Conservation (phyloP, 2,329 filamentous ascomycete species). For the Paraphoma chrysanthemicola region DNA sequence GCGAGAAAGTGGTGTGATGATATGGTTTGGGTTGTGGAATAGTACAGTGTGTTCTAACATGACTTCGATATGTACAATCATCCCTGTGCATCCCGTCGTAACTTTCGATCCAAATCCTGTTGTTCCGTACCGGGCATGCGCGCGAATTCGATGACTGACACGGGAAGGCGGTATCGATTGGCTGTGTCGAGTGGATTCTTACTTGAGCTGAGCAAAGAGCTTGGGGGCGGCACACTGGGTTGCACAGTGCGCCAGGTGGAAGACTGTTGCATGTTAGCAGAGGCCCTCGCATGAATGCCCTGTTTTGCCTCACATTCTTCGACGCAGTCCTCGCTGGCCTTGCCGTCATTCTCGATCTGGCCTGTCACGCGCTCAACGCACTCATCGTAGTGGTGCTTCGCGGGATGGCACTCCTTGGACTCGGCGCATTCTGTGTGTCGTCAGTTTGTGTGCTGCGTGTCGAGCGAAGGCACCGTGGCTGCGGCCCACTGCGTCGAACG, state of each 20-base stretch:
- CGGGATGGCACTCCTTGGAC: conserved; percentile 80
- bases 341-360: conserved; percentile 72
- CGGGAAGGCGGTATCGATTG: conserved; percentile 12
- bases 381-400: conserved; percentile 98
- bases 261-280: conserved; percentile 68
- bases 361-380: conserved; percentile 91
- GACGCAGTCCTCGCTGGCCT: conserved; percentile 92
- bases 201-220: conserved; percentile 92
- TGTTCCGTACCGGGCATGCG: conserved; percentile 19
- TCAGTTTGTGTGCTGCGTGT: conserved; percentile 20
- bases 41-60: conserved; percentile 48
- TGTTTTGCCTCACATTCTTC: conserved; percentile 85
- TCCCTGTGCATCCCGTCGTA: conserved; percentile 35
- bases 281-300: not conserved
- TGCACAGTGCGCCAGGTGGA: conserved; percentile 97
- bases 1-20: not conserved
- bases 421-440: conserved; percentile 79
- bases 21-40: conserved; percentile 27
- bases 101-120: conserved; percentile 26
- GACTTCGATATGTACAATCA: conserved; percentile 46
- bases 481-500: conserved; percentile 7
- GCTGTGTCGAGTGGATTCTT: conserved; percentile 50
- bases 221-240: conserved; percentile 92
- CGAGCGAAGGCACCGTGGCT: not conserved
- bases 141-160: conserved; percentile 12